A percentile compares a stretch with the other conserved stretches of the same genome.
These are phyloP conservation scores for Malassezia slooffiae DNA, from an alignment of 1,284 basidiomycete genomes.

Conservation along the genomic window DNA sequence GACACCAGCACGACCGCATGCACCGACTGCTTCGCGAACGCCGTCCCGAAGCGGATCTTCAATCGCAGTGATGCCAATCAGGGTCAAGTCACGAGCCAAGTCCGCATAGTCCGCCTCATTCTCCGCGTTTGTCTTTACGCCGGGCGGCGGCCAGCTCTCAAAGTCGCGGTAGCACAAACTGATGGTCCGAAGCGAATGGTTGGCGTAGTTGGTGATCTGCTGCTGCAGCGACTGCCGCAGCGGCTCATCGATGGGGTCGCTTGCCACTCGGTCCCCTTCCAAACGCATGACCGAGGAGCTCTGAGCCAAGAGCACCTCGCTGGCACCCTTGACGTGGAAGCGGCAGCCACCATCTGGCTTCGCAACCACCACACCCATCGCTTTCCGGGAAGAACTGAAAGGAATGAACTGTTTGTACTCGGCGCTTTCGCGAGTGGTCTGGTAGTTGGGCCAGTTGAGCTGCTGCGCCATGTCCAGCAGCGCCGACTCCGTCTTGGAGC, in stretches of 20 bases:
- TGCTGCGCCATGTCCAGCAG: slow-evolving; percentile 80
- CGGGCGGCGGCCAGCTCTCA: slow-evolving; percentile 64
- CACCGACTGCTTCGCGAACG: slow-evolving; percentile 73
- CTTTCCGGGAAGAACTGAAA: slow-evolving; percentile 87
- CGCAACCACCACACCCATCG: slow-evolving; percentile 83
- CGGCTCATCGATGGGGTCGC: slow-evolving; percentile 5
- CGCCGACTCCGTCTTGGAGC: slow-evolving; percentile 93
- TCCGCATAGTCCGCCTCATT: slow-evolving; percentile 59
- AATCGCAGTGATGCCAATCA: slow-evolving; percentile 81
- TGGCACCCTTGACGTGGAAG: slow-evolving; percentile 81
- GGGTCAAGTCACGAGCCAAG: slow-evolving; percentile 63
- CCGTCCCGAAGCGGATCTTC: slow-evolving; percentile 88
- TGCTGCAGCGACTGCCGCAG: slow-evolving; percentile 62
- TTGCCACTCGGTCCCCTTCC: background rate
- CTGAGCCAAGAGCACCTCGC: slow-evolving; percentile 60
- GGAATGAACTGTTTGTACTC: slow-evolving; percentile 78
- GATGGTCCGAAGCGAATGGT: slow-evolving; percentile 84
- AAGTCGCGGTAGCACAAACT: slow-evolving; percentile 87
- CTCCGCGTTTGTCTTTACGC: slow-evolving; percentile 51
- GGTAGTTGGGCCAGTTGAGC: slow-evolving; percentile 69
- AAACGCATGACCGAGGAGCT: background rate
- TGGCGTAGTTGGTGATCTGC: slow-evolving; percentile 93
- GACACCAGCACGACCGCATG: slow-evolving; percentile 82
- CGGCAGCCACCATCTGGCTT: slow-evolving; percentile 56
- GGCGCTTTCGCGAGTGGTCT: slow-evolving; percentile 58